These are phyloP conservation scores for Scorias spongiosa DNA, from an alignment of 2,329 filamentous ascomycete species.

Conservation along the genomic window DNA sequence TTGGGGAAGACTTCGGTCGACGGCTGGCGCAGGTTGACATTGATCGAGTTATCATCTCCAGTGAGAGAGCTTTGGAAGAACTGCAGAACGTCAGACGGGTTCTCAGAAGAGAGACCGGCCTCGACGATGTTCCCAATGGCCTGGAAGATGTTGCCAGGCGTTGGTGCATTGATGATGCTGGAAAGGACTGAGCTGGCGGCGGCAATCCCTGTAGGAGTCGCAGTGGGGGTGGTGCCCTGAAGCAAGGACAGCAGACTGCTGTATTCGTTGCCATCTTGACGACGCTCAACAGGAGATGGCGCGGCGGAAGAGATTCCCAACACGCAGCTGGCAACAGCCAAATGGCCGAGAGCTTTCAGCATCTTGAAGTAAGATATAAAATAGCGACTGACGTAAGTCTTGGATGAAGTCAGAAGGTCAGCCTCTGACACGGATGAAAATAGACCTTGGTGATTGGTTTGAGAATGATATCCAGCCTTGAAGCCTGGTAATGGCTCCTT, in stretches of 20 bases:
- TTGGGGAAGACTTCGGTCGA: conserved; percentile 23
- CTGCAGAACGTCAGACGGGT: conserved; percentile 6
- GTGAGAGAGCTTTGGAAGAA: conserved; percentile 11
- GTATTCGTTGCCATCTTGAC: neutral
- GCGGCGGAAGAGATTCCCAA: neutral
- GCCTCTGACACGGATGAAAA: too few species aligned
- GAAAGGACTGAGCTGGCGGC: conserved; percentile 7
- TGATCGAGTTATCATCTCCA: conserved; percentile 13
- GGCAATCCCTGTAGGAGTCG: conserved; percentile 11
- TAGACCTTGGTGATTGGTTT: too few species aligned
- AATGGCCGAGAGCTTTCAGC: neutral
- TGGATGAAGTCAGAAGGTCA: neutral
- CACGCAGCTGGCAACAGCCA: neutral
- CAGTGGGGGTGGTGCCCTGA: conserved; percentile 11
- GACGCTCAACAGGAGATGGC: neutral
- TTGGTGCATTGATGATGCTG: conserved; percentile 7
- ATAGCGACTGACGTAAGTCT: neutral
- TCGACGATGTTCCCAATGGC: conserved; percentile 12
- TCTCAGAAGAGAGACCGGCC: conserved; percentile 16
- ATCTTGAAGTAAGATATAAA: neutral
- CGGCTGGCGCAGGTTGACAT: conserved; percentile 14
- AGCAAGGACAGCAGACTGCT: conserved; percentile 4
- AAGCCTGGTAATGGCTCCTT: too few species aligned
- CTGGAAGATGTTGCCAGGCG: conserved; percentile 14
- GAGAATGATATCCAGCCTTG: too few species aligned